Evolutionary conservation across 768 basidiomycete species (phyloP), one percentile per base, ranked within the genome.

Genomic region (Sutorius australiensis): DNA sequence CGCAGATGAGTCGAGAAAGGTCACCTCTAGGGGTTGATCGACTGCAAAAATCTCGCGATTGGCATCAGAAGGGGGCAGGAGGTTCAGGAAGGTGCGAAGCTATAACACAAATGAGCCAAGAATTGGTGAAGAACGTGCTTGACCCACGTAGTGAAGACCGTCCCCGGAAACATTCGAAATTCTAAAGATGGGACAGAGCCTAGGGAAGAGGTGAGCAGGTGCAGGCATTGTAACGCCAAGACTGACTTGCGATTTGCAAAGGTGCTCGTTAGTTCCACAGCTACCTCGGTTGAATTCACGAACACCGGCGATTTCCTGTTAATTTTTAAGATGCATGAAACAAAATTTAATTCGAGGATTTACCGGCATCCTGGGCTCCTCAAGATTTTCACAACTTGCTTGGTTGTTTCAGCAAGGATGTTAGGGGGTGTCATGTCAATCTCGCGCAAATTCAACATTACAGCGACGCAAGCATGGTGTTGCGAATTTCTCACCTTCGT

Each of bases 381-480:
- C 53, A 98, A 72, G 37, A 98, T 92, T 75, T 97, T 99, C 9
- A 83, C 80, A 0, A 98, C 87, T 73, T 98, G 95, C 63, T 89
- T 92, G 40, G 89, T 77, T 0, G 95, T 98, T 69, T 95, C 89
- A n/a, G 82, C 84, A 44, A 94, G 80, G 31, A 95, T 86, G 57
- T 95, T 91, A 11, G 87, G 79, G 6, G 97, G 97, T 0, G 95
- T 98, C 95, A 97, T 98, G 67, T 98, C 97, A 62, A 97, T 89
- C 92, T 62, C 30, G 17, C 6, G 24, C 19, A 32, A 47, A 6
- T 34, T 55, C n/a, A 55, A 44, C 37, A 41, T 44, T 50, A 51
- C n/a, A 8, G 14, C 9, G 36, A 37, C 51, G 14, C 12, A 19
- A 42, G 46, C 11, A 39, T 34, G n/a, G 38, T 51, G 34, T 14